These are phyloP conservation scores for Metarhizium rileyi DNA, from an alignment of 2,329 filamentous ascomycete genomes.

Conservation along the genomic window DNA sequence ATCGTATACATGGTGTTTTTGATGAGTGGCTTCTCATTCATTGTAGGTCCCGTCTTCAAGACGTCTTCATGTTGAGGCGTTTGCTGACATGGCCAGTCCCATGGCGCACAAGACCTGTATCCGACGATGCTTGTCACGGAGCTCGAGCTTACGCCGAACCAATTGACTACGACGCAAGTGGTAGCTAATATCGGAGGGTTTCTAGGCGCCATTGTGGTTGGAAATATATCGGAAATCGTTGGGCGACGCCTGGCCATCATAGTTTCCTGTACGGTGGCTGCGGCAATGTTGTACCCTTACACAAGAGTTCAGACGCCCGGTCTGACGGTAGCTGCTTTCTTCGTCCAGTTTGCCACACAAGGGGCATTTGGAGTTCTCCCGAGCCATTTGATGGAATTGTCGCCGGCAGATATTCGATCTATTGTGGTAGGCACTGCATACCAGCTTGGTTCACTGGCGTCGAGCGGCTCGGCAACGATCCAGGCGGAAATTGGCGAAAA, in stretches of 20 bases:
- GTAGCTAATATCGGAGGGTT: constrained; percentile 3
- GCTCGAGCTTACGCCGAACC: neutral
- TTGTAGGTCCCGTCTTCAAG: neutral
- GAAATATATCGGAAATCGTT: neutral
- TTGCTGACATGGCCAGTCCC: neutral
- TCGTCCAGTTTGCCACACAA: constrained; percentile 1
- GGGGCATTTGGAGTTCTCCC: constrained; percentile 2
- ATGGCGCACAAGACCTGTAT: neutral
- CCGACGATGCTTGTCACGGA: neutral
- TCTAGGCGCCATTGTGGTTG: constrained; percentile 1
- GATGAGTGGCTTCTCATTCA: neutral
- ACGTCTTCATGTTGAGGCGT: neutral
- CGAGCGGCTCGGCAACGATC: neutral
- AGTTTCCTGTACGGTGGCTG: neutral
- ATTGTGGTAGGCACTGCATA: constrained; percentile 3
- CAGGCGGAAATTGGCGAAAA: constrained; percentile 1
- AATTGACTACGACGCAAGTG: constrained; percentile 1
- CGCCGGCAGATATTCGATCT: neutral
- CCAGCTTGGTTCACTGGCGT: constrained; percentile 1
- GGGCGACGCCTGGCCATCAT: constrained; percentile 3
- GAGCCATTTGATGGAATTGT: constrained; percentile 2
- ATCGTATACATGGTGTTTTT: neutral
- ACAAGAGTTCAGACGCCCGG: constrained; percentile 1
- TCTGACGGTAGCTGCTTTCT: neutral
- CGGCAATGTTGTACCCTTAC: neutral